Evolutionary conservation across 306 rosid genomes (phyloP).

Genomic region (Morella rubra): DNA sequence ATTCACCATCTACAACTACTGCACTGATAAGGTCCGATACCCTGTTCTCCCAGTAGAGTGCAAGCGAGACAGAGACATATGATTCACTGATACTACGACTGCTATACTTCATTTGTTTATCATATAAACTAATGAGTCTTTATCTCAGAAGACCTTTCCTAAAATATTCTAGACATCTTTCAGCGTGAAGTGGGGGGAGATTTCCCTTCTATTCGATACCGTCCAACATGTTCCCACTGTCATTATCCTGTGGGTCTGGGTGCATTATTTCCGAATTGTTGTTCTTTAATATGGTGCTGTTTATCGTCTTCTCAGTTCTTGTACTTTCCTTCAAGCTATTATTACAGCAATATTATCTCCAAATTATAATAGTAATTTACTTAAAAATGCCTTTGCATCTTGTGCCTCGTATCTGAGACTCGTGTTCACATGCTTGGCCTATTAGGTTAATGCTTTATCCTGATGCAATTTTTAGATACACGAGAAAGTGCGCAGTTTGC

Average conservation of each 20-base stretch:
- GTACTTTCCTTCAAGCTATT: neutral
- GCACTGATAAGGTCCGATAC: constrained; percentile 61
- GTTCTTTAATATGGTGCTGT: neutral
- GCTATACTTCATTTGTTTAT: neutral
- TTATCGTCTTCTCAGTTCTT: neutral
- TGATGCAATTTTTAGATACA: neutral
- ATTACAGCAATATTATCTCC: neutral
- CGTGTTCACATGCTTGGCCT: neutral
- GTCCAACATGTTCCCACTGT: neutral
- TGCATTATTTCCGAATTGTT: neutral
- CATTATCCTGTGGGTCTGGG: neutral
- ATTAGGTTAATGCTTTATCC: neutral
- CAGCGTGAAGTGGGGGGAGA: neutral
- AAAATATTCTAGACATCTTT: neutral
- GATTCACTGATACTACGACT: constrained; percentile 8
- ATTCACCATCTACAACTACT: constrained; percentile 89
- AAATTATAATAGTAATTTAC: neutral
- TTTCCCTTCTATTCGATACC: neutral
- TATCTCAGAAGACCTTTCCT: neutral
- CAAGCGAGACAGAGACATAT: constrained; percentile 76
- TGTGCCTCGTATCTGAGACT: neutral
- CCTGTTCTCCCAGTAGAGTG: constrained; percentile 60
- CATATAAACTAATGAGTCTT: constrained; percentile 4
- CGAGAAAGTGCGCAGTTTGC: neutral
- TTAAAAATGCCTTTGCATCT: neutral